These are phyloP conservation scores for Phialophora chinensis DNA, from an alignment of 2,329 filamentous ascomycete species.

Conservation along the genomic window DNA sequence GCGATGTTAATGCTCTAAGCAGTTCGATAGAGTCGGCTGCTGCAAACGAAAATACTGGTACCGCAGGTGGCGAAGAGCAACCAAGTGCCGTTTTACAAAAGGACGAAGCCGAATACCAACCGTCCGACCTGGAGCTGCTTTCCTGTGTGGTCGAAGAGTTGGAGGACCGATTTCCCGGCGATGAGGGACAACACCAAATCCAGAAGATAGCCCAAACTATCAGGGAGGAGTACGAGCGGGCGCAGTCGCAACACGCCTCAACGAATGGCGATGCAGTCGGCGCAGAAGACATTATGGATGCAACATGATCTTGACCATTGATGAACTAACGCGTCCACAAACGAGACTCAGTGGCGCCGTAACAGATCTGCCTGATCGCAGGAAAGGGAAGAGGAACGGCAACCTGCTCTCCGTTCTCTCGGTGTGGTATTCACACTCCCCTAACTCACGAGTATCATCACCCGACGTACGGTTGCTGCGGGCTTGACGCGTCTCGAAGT, in stretches of 20 bases:
- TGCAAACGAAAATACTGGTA: conserved; percentile 25
- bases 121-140: conserved; percentile 32
- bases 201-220: conserved; percentile 34
- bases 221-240: conserved; percentile 23
- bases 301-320: neutral
- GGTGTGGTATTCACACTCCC: neutral
- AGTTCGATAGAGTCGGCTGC: conserved; percentile 13
- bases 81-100: neutral
- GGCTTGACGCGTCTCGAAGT: neutral
- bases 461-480: neutral
- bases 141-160: conserved; percentile 37
- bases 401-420: neutral
- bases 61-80: neutral
- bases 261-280: conserved; percentile 10
- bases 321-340: neutral
- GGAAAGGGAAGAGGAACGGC: neutral
- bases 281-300: neutral
- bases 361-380: neutral
- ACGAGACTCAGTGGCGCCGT: neutral
- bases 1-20: conserved; percentile 16
- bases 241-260: conserved; percentile 14
- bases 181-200: conserved; percentile 36
- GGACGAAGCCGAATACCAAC: conserved; percentile 25
- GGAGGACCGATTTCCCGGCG: conserved; percentile 38
- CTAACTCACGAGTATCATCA: neutral